Base-by-base conservation (phyloP, 176 grass and related monocot genomes). In the Tillandsia fasciculata region DNA sequence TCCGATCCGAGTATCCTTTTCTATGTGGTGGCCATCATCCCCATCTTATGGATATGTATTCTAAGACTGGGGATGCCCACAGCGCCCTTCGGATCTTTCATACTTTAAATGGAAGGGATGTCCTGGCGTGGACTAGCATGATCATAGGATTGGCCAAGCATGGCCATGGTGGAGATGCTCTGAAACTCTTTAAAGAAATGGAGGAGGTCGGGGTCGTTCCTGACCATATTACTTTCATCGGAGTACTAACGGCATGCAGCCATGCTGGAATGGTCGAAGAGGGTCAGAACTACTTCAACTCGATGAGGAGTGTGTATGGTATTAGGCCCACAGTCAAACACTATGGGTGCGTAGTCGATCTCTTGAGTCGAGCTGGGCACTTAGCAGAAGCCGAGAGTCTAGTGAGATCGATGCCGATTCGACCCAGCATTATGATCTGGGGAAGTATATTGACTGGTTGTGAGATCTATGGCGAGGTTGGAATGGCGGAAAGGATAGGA, bases 171-270 rank as follows among this genome's bases (percentile, higher is more conserved):
- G 58, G 33, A 53, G 78, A 81, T 47, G 74, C 78, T 26, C 65
- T 81, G 27, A 29, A 70, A 2, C 74, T 86, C 23, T 85, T 85
- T 52, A 80, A 81, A 11, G 50, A 74, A 26, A 85, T 85, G 78
- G 54, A 81, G 51, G 9, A 13, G 49, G 64, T 22, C 50, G 78
- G 64, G 29, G 26, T 64, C 49, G 33, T 28, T 63, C 78, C 74
- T 12, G 83, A 81, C 20, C 69, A 81, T 72, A 63, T 85, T 10
- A 53, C 78, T 10, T 85, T 85, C 23, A 48, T 85, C 54, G 78
- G 74, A 9, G 77, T 85, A 2, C 54, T 85, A 54, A 77, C 73
- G 33, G 78, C 83, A 42, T 77, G 78, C 69, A 85, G 65, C 50
- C 74, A 81, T 74, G 73, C 69, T 64, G 78, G 78, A 28, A 72